Evolutionary conservation across 2,329 filamentous ascomycete species (phyloP).

Genomic region (Mariannaea sp.): DNA sequence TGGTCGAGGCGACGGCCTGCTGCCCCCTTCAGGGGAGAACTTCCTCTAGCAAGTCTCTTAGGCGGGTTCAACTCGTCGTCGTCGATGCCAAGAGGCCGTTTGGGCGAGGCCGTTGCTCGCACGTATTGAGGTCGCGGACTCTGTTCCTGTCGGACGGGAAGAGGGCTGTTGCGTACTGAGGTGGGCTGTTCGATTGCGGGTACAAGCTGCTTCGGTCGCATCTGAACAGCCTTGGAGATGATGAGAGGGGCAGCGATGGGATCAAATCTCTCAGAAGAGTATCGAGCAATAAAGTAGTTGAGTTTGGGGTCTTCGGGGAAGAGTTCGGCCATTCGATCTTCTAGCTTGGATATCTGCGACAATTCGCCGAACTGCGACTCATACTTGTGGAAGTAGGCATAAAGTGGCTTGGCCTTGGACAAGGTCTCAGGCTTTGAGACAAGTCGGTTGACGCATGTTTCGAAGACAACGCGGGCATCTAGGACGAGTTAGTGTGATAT

Average conservation of each 20-base stretch:
- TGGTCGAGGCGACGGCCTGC: slow-evolving; percentile 85
- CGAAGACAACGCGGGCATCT: slow-evolving; percentile 96
- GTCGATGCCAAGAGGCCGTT: slow-evolving; percentile 66
- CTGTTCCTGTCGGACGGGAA: slow-evolving; percentile 43
- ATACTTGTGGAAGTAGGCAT: slow-evolving; percentile 91
- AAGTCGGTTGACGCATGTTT: slow-evolving; percentile 86
- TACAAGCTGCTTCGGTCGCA: slow-evolving; percentile 65
- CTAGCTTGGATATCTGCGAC: slow-evolving; percentile 85
- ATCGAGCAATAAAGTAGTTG: slow-evolving; percentile 75
- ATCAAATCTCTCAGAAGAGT: slow-evolving; percentile 73
- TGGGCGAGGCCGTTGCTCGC: slow-evolving; percentile 59
- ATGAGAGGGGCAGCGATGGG: slow-evolving; percentile 81
- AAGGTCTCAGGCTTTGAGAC: slow-evolving; percentile 75
- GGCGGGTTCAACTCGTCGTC: slow-evolving; percentile 77
- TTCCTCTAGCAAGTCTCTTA: slow-evolving; percentile 85
- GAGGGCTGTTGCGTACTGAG: slow-evolving; percentile 53
- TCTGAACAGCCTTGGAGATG: slow-evolving; percentile 79
- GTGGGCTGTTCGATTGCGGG: slow-evolving; percentile 58
- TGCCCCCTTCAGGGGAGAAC: slow-evolving; percentile 89
- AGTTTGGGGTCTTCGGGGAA: slow-evolving; percentile 86
- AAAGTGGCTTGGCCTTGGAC: slow-evolving; percentile 80
- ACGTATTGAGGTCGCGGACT: slow-evolving; percentile 56
- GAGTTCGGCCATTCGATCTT: slow-evolving; percentile 90
- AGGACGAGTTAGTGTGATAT: slow-evolving; percentile 26
- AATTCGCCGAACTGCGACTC: slow-evolving; percentile 94